phyloP scores from a whole-genome alignment of 1,284 basidiomycete species.

The Ceratobasidium theobromae region DNA sequence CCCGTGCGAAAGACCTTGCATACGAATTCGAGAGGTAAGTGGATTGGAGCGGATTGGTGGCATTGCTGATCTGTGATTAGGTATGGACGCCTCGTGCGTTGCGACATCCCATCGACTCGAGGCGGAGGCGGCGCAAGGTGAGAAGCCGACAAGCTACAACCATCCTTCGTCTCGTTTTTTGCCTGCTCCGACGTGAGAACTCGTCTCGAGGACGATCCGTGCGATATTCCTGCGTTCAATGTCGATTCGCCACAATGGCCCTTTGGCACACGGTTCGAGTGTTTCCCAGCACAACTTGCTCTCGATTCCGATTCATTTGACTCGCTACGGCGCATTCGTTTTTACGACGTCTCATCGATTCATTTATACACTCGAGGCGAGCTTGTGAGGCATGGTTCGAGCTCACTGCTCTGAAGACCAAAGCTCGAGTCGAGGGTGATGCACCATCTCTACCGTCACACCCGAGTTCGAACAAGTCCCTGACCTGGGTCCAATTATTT shows the following conservation, averaged over 20 bases:
- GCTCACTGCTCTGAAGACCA: conserved; percentile 9
- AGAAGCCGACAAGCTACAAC: conserved; percentile 7
- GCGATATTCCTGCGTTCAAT: not conserved
- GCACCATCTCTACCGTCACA: conserved; percentile 30
- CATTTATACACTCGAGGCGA: conserved; percentile 3
- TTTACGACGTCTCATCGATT: not conserved
- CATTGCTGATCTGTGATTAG: conserved; percentile 45
- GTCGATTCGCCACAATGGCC: conserved; percentile 6
- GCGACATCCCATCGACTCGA: conserved; percentile 85
- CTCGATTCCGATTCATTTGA: conserved; percentile 22
- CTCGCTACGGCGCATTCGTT: not conserved
- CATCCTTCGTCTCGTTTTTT: conserved; percentile 8
- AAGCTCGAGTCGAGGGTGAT: conserved; percentile 28
- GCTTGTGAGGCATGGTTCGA: conserved; percentile 8
- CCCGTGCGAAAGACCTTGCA: conserved; percentile 79
- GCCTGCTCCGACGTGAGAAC: conserved; percentile 19
- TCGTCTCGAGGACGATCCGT: conserved; percentile 27
- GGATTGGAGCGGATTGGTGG: conserved; percentile 1
- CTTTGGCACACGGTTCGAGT: not conserved
- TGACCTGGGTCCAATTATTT: conserved; percentile 44
- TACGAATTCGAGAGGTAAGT: conserved; percentile 83
- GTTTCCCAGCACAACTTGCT: conserved; percentile 3
- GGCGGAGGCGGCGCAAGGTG: conserved; percentile 57
- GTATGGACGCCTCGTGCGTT: conserved; percentile 75
- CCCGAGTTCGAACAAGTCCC: conserved; percentile 35